Conservation (phyloP, 345 rosid genomes). For the Populus simonii region DNA sequence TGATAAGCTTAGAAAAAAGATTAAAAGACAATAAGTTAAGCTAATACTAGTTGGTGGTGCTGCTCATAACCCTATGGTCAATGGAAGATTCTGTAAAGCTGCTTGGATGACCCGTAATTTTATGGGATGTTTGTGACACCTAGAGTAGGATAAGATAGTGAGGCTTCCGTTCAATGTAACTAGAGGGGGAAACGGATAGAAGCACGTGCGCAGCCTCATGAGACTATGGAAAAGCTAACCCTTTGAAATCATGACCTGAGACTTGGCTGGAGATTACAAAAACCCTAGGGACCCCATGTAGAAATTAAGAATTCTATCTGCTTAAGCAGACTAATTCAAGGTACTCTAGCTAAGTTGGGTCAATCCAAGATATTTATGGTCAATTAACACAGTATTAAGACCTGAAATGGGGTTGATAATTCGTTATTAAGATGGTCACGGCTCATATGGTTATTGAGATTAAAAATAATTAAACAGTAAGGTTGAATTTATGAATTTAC, state of each 20-base stretch:
- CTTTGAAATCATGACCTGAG: background rate
- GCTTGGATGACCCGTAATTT: constrained; percentile 39
- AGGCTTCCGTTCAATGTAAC: constrained; percentile 9
- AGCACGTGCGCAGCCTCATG: constrained; percentile 42
- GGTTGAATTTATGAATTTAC: too few species aligned
- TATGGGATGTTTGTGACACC: background rate
- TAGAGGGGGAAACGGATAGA: background rate
- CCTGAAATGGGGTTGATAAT: too few species aligned
- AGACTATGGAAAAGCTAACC: constrained; percentile 2
- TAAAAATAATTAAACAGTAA: too few species aligned
- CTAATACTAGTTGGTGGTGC: background rate
- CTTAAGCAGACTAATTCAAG: background rate
- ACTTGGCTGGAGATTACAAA: background rate
- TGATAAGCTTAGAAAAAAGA: background rate
- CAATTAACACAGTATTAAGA: too few species aligned
- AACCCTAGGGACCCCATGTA: background rate
- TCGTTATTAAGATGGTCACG: too few species aligned
- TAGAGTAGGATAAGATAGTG: background rate
- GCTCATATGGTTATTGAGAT: too few species aligned
- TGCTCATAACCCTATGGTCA: background rate
- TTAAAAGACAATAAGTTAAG: background rate
- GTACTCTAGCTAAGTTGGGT: background rate
- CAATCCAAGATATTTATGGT: background rate
- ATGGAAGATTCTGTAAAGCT: constrained; percentile 13
- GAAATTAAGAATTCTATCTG: background rate